Evolutionary conservation across 1,284 basidiomycete genomes (phyloP), one percentile per base, ranked within the genome.

Genomic region (Austroboletus rostrupii): DNA sequence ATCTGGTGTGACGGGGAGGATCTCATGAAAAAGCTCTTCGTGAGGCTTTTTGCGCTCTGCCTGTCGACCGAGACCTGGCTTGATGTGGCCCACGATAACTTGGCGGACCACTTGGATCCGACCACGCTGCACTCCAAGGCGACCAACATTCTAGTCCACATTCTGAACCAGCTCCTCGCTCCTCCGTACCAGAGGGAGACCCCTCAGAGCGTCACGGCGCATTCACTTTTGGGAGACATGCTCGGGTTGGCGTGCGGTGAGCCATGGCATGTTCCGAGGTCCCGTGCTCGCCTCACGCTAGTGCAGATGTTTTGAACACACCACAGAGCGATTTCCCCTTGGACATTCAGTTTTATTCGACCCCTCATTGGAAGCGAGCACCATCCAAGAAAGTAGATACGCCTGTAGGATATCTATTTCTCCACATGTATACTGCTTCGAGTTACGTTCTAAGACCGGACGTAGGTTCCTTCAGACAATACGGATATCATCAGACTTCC

Each of bases 41-140:
- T 70, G 14, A 71, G 74, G 41, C 60, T 88, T 36, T 61, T 85
- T 6, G 73, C 73, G 29, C 70, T 87, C 29, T 79, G 76, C 55
- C 61, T 72, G 44, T 72, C 74, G 2, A 67, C 87, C 40, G 81
- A 84, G 52, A 61, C 74, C 16, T 88, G 86, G 81, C 62, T 74
- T 35, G 76, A 78, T 38, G 66, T 69, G 19, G 67, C 72, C 31
- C 66, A 72, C 19, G 57, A 66, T 12, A 57, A 50, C 20, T 58
- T 72, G 31, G 65, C 61, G 11, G 72, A 62, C n/a, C 65, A 74
- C 45, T 62, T 66, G 29, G 67, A 67, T 26, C 76, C 78, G 1
- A 60, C 62, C 4, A 65, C 65, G 6, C 57, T 81, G 28, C 69
- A 70, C 47, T 58, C 61, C 11, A 70, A 68, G 48, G 70, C 71